Evolutionary conservation across 2,329 filamentous ascomycete species (phyloP), one percentile per base, ranked within the genome.

Genomic region (Diaporthe amygdali): DNA sequence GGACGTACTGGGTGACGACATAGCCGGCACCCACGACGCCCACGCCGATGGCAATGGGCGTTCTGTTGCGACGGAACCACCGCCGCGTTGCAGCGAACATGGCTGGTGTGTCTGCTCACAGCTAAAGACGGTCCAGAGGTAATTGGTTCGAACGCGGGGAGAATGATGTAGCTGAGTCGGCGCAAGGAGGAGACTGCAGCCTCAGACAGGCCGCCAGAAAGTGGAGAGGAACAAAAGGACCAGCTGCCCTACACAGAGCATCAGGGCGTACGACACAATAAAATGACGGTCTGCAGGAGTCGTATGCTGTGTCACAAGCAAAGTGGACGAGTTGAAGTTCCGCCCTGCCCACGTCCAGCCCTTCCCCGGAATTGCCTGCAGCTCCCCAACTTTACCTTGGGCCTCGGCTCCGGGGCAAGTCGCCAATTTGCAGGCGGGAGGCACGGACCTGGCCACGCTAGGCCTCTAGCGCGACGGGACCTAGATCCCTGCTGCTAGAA

Each of bases 31-130:
- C 95, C 75, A 98, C 84, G 75, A 98, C 89, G 75, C 95, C 95
- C 71, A 94, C 91, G 75, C 95, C 95, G 79, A 99, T 89, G 80
- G 95, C 94, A 80, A 99, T 89, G 78, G 93, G 94, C 78, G 93
- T 96, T 81, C 94, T 91, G 85, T 99, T 97, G 84, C 94, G 94
- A 84, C 91, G 91, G 81, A 98, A 87, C 95, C 96, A 99, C 86
- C 91, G 92, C 85, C 94, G 93, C 78, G 94, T 93, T 76, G 94
- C 91, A 74, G 87, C 84, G 78, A 92, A 84, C 90, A 92, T 92
- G 52, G 30, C 52, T 68, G 52, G 17, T 20, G 2, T 27, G 20
- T 54, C 30, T 67, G 27, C 41, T 7, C 49, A 67, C 30, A 10
- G 32, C n/a, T 46, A 34, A 10, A 22, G 44, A n/a, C 15, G 15